These are phyloP conservation scores for Lodderomyces elongisporus DNA, from an alignment of 1,139 yeast genomes.

Conservation along the genomic window DNA sequence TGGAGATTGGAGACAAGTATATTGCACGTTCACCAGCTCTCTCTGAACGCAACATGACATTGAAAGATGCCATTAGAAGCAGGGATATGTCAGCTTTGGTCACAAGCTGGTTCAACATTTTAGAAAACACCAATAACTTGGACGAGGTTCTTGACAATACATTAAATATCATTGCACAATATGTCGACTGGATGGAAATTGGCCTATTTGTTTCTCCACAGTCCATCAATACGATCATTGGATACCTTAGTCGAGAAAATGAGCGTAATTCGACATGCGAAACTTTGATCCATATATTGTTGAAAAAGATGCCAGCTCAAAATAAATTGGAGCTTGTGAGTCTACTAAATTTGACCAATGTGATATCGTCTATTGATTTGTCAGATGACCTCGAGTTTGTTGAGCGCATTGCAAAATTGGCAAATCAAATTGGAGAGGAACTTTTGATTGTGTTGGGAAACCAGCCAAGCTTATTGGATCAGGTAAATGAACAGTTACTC, in stretches of 20 bases:
- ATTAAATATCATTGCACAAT: constrained; percentile 73
- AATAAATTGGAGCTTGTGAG: constrained; percentile 75
- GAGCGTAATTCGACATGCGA: constrained; percentile 58
- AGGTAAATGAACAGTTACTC: constrained; percentile 25
- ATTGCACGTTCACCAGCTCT: constrained; percentile 60
- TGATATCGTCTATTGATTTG: constrained; percentile 38
- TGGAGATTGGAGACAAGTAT: constrained; percentile 89
- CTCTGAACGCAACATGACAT: constrained; percentile 59
- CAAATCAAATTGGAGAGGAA: constrained; percentile 74
- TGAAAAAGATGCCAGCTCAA: constrained; percentile 89
- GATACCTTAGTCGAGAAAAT: constrained; percentile 47
- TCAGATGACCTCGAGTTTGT: constrained; percentile 57
- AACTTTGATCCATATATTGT: constrained; percentile 73
- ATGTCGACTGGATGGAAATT: constrained; percentile 94
- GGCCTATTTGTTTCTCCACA: constrained; percentile 66
- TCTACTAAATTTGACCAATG: constrained; percentile 58
- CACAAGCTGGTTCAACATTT: constrained; percentile 61
- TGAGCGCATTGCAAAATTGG: constrained; percentile 70
- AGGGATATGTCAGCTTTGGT: constrained; percentile 70
- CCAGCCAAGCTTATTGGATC: constrained; percentile 44
- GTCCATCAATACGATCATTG: constrained; percentile 59
- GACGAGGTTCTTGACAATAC: constrained; percentile 53
- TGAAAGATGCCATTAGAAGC: constrained; percentile 79
- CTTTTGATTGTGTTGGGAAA: constrained; percentile 59
- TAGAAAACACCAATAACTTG: constrained; percentile 23